Evolutionary conservation across 352 stramenopile species (phyloP), one percentile per base, ranked within the genome.

Genomic region (Chrysophaeum taylorii): DNA sequence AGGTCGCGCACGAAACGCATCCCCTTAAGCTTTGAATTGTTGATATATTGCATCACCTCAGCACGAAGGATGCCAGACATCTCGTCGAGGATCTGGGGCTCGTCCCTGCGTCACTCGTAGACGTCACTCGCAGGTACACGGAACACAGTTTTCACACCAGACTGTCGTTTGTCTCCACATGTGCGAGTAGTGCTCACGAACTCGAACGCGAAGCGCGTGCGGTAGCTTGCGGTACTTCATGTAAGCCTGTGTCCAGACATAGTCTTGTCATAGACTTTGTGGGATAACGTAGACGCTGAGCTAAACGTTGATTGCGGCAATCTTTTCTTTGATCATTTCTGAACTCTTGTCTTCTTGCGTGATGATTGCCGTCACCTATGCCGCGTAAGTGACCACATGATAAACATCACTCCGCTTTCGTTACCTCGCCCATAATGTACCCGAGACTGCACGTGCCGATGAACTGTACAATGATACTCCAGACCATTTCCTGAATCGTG

Each of bases 301-400:
- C n/a, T n/a, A n/a, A n/a, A n/a, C 45, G 43, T 75, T 71, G 43
- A 75, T 75, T 16, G 52, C 50, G 64, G 72, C 61, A 31, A 75
- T 69, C 33, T 72, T 75, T 2, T 62, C 50, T 21, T 73, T 41
- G 45, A 73, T 69, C 12, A 64, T n/a, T 15, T 69, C 72, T 0
- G 39, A 23, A 25, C 50, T 62, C 38, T 69, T 37, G 36, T 75
- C 72, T 0, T 53, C n/a, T 29, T 57, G 31, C 16, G 64, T 68
- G 14, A 75, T 41, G 29, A 71, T 75, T 16, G 48, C 50, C 41
- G 33, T 69, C 38, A 75, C 60, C n/a, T n/a, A n/a, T n/a, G n/a
- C n/a, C n/a, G n/a, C n/a, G n/a, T n/a, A n/a, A n/a, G n/a, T n/a
- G n/a, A n/a, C n/a, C n/a, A n/a, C n/a, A n/a, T n/a, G n/a, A n/a